phyloP scores from a whole-genome alignment of 139 green algal genomes.

The Chlorella sp. region DNA sequence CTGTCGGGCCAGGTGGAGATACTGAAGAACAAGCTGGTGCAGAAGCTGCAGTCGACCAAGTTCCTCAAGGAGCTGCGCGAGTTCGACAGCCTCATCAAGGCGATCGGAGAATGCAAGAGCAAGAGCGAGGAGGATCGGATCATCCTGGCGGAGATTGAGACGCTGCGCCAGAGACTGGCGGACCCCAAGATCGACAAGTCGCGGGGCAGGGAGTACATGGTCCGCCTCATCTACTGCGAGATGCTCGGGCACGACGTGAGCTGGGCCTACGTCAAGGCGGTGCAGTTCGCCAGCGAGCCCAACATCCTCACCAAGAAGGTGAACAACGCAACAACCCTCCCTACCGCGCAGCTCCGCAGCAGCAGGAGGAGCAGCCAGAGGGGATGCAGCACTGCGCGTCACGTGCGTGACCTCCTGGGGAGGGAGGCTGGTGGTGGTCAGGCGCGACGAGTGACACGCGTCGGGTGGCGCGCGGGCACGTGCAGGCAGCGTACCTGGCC shows the following conservation, averaged over 20 bases:
- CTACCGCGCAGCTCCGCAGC: too few relatives aligned
- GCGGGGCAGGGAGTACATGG: slow-evolving; percentile 73
- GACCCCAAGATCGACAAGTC: slow-evolving; percentile 70
- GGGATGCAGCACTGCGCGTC: background rate
- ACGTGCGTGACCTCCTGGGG: background rate
- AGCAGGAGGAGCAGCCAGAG: too few relatives aligned
- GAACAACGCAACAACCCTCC: too few relatives aligned
- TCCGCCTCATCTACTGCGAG: slow-evolving; percentile 95
- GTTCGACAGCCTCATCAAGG: slow-evolving; percentile 31
- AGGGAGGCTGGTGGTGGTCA: too few relatives aligned
- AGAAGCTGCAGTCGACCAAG: background rate
- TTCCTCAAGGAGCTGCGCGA: slow-evolving; percentile 13
- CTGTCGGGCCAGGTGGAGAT: background rate
- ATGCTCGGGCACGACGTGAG: slow-evolving; percentile 96
- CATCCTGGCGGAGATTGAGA: slow-evolving; percentile 77
- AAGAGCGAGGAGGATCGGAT: slow-evolving; percentile 70
- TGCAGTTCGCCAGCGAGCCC: slow-evolving; percentile 52
- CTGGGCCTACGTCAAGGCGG: slow-evolving; percentile 71
- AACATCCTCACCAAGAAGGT: slow-evolving; percentile 59
- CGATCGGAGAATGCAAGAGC: slow-evolving; percentile 60
- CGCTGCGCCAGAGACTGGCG: slow-evolving; percentile 63
- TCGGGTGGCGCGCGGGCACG: background rate
- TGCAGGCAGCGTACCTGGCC: slow-evolving; percentile 87
- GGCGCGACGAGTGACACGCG: too few relatives aligned
- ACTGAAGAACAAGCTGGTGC: background rate